phyloP scores from a whole-genome alignment of 2,329 filamentous ascomycete species.

The Fusarium albidum region DNA sequence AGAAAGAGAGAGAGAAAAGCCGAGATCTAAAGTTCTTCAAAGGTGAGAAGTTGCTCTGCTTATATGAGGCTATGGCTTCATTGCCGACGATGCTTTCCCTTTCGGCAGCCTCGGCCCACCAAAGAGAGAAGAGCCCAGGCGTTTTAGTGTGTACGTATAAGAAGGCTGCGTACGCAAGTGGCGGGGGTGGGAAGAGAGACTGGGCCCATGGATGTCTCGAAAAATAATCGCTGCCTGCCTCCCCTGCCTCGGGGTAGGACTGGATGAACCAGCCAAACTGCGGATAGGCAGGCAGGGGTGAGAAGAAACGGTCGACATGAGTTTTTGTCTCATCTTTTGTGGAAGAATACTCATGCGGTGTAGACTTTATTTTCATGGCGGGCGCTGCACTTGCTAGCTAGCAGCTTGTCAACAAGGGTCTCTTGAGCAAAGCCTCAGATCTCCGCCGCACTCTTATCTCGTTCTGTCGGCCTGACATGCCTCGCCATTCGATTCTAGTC shows the following conservation, averaged over 20 bases:
- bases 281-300: no score
- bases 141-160: background rate
- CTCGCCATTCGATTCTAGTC: constrained; percentile 17
- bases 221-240: constrained; percentile 29
- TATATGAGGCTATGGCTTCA: constrained; percentile 21
- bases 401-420: background rate
- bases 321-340: no score
- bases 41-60: constrained; percentile 15
- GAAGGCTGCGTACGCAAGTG: constrained; percentile 32
- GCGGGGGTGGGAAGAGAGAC: constrained; percentile 15
- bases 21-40: background rate
- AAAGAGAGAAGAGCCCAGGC: constrained; percentile 3
- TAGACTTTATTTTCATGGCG: no score
- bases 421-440: background rate
- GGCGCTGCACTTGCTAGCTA: no score
- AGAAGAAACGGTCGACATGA: no score
- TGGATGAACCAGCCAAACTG: no score
- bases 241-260: background rate
- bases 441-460: background rate
- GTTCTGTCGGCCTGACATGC: background rate
- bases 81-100: constrained; percentile 1
- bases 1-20: background rate
- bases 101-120: constrained; percentile 30
- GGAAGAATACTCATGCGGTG: no score
- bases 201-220: constrained; percentile 14